Evolutionary conservation across 257 asterid species (phyloP), one percentile per base, ranked within the genome.

Genomic region (Datura wrightii): DNA sequence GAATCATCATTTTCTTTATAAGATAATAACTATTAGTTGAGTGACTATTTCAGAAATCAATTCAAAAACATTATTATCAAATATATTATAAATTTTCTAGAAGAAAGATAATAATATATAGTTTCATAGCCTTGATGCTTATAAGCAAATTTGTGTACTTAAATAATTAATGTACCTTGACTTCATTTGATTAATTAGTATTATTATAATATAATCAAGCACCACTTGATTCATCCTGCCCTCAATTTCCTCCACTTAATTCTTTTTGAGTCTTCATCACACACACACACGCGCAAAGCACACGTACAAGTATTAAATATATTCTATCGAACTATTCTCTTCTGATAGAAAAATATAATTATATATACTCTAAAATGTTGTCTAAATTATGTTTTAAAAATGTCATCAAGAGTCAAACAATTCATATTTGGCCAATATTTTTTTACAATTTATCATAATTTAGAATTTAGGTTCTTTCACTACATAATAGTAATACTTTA

Each of bases 111-210:
- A 11, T 36, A 66, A 36, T 36, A 65, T 62, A 63, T 65, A 65
- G 50, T 37, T 67, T 37, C 48, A 67, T 14, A 14, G 10, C 46
- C 65, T 52, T 58, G 74, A 42, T 1, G 74, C 58, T 80, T 55
- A 58, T 53, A 31, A 56, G 41, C 83, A 41, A 42, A 60, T 24
- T 55, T 11, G 70, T 41, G 31, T 60, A 48, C 72, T 60, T 81
- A 60, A 44, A 81, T 31, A 59, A 81, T 37, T 81, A 36, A 48
- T 81, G 74, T 34, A 81, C 39, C 84, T 81, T 81, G 76, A 81
- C 72, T 80, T 72, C 18, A 46, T 46, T 63, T 81, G 56, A 81
- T 81, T 18, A 16, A 31, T 34, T 50, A 74, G 3, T n/a, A 72
- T 18, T 41, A 36, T 34, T 79, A 53, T 16, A 36, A 18, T 62